Base-by-base conservation (phyloP, 2,329 filamentous ascomycete species). In the Fusarium nurragi region DNA sequence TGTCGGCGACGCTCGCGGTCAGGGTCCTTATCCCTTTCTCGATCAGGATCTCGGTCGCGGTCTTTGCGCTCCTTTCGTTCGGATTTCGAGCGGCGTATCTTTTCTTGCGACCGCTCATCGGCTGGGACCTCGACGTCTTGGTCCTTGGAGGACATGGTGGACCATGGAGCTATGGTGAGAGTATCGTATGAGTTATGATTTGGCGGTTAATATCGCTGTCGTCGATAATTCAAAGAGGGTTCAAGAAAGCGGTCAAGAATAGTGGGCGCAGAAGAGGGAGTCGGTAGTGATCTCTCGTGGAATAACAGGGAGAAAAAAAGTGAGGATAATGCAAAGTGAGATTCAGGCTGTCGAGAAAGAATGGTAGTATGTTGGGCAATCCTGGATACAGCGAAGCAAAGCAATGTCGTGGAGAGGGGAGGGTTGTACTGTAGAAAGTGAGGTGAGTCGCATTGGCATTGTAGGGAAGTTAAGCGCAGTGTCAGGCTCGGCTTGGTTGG, bases 81-180 rank as follows among this genome's bases (percentile, higher is more conserved):
- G 8, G 77, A 77, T 65, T 77, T 78, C 48, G 77, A 74, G 63
- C 77, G 77, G 58, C 75, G 72, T 36, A 73, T 54, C 69, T 79
- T 81, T 52, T 81, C 79, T 71, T 76, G 71, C 47, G 75, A 68
- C 46, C 72, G 75, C 63, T 78, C 75, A 60, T 76, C 73, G 67
- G 74, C 74, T 49, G 73, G 65, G 60, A 72, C 69, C 56, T 78
- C 77, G 74, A 71, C 77, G 68, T 81, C 79, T 75, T 71, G 78
- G 60, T 80, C 77, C 67, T 77, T 78, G 65, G 77, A 74, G 47
- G 79, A 76, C 79, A 81, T 81, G 64, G 56, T 73, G 60, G 54
- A 70, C 65, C 75, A 77, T 77, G 65, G 64, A 57, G 50, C 41
- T 50, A 39, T 43, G 30, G 45, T 43, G 28, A 50, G 28, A 47